Evolutionary conservation across 371 early-diverging fungal species (phyloP).

Genomic region (Zopfochytrium polystomum): DNA sequence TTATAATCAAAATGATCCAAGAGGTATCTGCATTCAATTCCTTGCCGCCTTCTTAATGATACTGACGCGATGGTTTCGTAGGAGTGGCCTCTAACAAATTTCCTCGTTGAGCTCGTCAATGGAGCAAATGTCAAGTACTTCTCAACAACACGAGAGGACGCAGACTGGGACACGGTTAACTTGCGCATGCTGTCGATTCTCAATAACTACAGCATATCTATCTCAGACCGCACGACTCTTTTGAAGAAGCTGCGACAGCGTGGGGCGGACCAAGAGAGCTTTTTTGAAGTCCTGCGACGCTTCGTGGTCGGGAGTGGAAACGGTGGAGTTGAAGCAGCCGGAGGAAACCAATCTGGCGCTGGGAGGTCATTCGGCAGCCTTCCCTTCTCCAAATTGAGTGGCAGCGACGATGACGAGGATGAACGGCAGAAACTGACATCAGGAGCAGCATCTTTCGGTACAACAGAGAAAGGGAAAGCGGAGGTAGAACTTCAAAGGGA

Average conservation of each 20-base stretch:
- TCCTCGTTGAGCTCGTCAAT: slow-evolving; percentile 42
- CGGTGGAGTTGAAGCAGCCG: background rate
- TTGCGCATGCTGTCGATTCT: slow-evolving; percentile 45
- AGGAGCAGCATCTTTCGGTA: background rate
- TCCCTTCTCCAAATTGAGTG: background rate
- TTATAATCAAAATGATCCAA: slow-evolving; percentile 46
- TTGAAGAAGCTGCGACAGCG: slow-evolving; percentile 38
- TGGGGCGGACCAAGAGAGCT: slow-evolving; percentile 26
- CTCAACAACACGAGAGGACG: slow-evolving; percentile 11
- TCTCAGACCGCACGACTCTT: slow-evolving; percentile 39
- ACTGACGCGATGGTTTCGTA: slow-evolving; percentile 6
- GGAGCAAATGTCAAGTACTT: slow-evolving; percentile 48
- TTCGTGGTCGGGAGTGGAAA: slow-evolving; percentile 20
- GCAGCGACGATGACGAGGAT: background rate
- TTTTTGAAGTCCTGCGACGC: slow-evolving; percentile 26
- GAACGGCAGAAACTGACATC: background rate
- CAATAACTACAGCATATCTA: slow-evolving; percentile 42
- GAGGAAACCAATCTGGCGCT: background rate
- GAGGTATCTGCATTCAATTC: slow-evolving; percentile 22
- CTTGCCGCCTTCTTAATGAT: background rate
- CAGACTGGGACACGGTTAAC: slow-evolving; percentile 40
- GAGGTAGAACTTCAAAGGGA: background rate
- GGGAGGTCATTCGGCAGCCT: background rate
- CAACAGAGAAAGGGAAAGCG: background rate
- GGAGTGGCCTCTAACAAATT: slow-evolving; percentile 45